These are phyloP conservation scores for Glycyrrhiza uralensis DNA, from an alignment of 306 rosid species.

Conservation along the genomic window DNA sequence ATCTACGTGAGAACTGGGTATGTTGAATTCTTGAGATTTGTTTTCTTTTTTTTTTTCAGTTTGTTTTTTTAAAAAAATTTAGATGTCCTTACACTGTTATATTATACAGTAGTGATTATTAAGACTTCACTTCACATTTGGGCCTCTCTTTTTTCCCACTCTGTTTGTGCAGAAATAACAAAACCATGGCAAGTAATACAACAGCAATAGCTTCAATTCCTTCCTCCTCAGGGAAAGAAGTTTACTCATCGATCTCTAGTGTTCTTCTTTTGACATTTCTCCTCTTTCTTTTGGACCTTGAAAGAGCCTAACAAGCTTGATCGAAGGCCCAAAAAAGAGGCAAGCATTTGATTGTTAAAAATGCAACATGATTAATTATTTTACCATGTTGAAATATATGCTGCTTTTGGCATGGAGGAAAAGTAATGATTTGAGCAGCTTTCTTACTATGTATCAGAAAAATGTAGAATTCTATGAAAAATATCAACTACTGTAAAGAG, in stretches of 20 bases:
- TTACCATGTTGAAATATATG: conserved; percentile 30
- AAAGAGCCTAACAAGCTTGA: conserved; percentile 25
- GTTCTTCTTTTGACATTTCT: conserved; percentile 35
- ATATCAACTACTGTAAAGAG: neutral
- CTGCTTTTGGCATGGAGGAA: conserved; percentile 22
- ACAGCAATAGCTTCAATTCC: conserved; percentile 68
- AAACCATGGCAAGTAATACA: conserved; percentile 58
- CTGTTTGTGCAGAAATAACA: conserved; percentile 55
- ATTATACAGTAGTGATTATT: neutral
- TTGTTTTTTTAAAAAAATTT: neutral
- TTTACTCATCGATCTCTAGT: conserved; percentile 29
- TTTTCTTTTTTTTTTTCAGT: neutral
- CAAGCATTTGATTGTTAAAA: conserved; percentile 2
- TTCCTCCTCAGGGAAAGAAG: conserved; percentile 35
- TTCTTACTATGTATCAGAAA: conserved; percentile 19
- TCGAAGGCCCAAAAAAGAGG: neutral
- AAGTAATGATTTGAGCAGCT: neutral
- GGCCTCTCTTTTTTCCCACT: conserved; percentile 16
- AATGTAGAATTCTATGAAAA: conserved; percentile 21
- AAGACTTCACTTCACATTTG: neutral
- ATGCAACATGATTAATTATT: conserved; percentile 24
- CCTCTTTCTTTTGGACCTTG: conserved; percentile 23
- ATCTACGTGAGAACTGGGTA: conserved; percentile 72
- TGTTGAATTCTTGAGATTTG: conserved; percentile 22
- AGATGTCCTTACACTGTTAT: neutral